Base-by-base conservation (phyloP, 2,329 filamentous ascomycete genomes). In the Phialophora macrospora region DNA sequence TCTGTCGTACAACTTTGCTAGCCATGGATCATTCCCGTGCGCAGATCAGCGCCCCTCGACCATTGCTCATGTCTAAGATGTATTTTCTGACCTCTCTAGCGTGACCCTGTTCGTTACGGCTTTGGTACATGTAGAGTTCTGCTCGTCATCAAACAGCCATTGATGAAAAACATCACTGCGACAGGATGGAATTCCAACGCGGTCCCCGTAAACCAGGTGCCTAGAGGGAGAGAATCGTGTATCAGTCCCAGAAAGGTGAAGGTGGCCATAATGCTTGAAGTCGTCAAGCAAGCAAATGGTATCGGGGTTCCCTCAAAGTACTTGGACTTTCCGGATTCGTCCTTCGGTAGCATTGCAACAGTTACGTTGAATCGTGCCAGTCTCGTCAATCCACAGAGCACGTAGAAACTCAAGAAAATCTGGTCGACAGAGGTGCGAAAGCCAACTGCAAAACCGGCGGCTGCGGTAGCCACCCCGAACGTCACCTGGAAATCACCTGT, bases 281-380 rank as follows among this genome's bases (percentile, higher is more conserved):
- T 88, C 1, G 85, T 88, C 26, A 98, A 82, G 26, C 91, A 93
- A 2, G 93, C 98, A 44, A 72, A 72, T 1, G 95, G 95, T 74
- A 98, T 97, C 0, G 95, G 95, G 0, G 94, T 96, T 73, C 95
- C 95, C 80, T 99, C 95, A 73, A 99, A 99, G 81, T 96, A 99
- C 75, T 90, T 87, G 66, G 91, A 92, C 82, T 99, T 99, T 72
- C 95, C 95, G 0, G 86, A 87, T 56, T 88, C 90, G 77, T 99
- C 95, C 80, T 98, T 97, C 68, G 95, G 95, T 12, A 99, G 86
- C 72, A 89, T 88, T 41, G 88, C 85, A 44, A 95, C 93, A 11
- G 95, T 98, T 59, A 99, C 95, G 78, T 99, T 99, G 88, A 99
- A 99, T 71, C 95, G 90, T 54, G 95, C 95, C 11, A 99, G 87